phyloP scores from a whole-genome alignment of 345 rosid genomes.

The Microcos paniculata region DNA sequence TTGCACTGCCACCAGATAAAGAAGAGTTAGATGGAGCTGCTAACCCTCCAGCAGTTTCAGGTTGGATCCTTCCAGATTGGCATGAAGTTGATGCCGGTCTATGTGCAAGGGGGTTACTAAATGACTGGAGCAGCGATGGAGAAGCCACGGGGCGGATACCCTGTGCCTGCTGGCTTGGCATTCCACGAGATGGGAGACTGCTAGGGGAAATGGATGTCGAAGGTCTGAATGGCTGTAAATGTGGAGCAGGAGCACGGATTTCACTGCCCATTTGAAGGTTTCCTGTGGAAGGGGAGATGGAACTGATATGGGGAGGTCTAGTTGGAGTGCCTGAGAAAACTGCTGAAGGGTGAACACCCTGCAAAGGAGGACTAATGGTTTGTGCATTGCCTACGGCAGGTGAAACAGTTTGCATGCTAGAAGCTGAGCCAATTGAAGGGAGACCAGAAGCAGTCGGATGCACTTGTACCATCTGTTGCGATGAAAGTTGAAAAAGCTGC shows the following conservation, averaged over 20 bases:
- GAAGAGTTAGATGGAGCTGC: slow-evolving; percentile 17
- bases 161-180: slow-evolving; percentile 18
- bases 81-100: slow-evolving; percentile 14
- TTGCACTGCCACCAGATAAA: slow-evolving; percentile 8
- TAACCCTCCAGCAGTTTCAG: slow-evolving; percentile 11
- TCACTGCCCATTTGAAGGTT: slow-evolving; percentile 37
- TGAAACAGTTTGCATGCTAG: slow-evolving; percentile 10
- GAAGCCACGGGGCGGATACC: slow-evolving; percentile 13
- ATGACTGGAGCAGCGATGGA: slow-evolving; percentile 8
- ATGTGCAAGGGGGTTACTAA: slow-evolving; percentile 3
- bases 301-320: slow-evolving; percentile 37
- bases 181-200: slow-evolving; percentile 20
- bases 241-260: slow-evolving; percentile 55
- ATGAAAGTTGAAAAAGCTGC: slow-evolving; percentile 32
- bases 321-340: slow-evolving; percentile 18
- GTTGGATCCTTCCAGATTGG: slow-evolving; percentile 16
- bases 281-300: slow-evolving; percentile 26
- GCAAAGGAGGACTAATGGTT: slow-evolving; percentile 23
- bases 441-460: slow-evolving; percentile 22
- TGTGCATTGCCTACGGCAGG: slow-evolving; percentile 17
- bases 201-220: slow-evolving; percentile 16
- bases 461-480: slow-evolving; percentile 30
- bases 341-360: slow-evolving; percentile 14
- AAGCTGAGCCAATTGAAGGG: slow-evolving; percentile 20
- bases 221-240: slow-evolving; percentile 47